phyloP scores from a whole-genome alignment of 306 rosid species.

The Acacia confusa region DNA sequence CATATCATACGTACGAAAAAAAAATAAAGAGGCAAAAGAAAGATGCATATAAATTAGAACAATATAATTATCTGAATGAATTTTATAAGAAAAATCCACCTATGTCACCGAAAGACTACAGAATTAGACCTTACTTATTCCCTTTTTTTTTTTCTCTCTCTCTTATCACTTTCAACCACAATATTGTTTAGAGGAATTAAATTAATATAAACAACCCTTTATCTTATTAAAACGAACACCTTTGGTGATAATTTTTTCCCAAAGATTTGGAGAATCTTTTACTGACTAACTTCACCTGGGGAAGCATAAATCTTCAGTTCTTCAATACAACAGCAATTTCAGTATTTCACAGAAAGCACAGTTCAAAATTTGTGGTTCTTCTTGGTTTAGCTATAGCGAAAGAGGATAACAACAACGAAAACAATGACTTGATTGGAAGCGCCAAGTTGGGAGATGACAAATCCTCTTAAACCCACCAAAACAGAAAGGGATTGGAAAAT shows the following conservation, averaged over 20 bases:
- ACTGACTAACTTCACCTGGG: background rate
- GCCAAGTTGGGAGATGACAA: conserved; percentile 24
- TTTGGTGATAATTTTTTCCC: background rate
- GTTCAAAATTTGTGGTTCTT: conserved; percentile 2
- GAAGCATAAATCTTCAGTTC: background rate
- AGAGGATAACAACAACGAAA: conserved; percentile 20
- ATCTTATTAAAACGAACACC: background rate
- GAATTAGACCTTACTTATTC: background rate
- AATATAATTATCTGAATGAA: background rate
- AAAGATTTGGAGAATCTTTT: background rate
- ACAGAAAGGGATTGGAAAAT: conserved; percentile 25
- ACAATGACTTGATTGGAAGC: conserved; percentile 9
- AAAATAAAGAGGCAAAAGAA: background rate
- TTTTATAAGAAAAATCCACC: background rate
- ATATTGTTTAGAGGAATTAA: background rate
- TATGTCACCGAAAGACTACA: background rate
- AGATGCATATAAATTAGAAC: background rate
- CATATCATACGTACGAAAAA: background rate
- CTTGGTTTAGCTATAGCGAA: background rate
- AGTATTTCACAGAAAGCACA: background rate
- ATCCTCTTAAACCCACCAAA: conserved; percentile 19
- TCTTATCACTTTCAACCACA: background rate
- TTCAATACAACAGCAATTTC: background rate
- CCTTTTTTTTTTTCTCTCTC: background rate
- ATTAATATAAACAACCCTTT: background rate